These are phyloP conservation scores for Trametes versicolor DNA, from an alignment of 1,284 basidiomycete genomes.

Conservation along the genomic window DNA sequence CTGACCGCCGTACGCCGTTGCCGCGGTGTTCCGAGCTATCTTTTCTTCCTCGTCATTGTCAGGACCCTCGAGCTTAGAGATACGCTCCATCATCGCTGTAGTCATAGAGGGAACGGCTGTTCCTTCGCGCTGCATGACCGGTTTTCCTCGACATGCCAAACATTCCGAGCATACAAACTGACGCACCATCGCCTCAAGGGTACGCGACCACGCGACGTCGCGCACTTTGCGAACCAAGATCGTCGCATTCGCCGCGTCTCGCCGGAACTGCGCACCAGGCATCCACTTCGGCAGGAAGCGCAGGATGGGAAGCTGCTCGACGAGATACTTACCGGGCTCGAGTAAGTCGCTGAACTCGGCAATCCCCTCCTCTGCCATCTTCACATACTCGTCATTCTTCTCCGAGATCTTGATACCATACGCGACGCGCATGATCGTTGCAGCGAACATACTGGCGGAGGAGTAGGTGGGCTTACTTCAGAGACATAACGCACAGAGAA, in stretches of 20 bases:
- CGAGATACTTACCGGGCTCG: slow-evolving; percentile 23
- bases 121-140: slow-evolving; percentile 2
- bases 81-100: slow-evolving; percentile 8
- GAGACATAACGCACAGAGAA: background rate
- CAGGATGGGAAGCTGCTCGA: slow-evolving; percentile 21
- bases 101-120: slow-evolving; percentile 12
- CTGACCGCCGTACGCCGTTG: slow-evolving; percentile 6
- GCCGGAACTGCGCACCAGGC: slow-evolving; percentile 22
- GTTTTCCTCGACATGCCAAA: background rate
- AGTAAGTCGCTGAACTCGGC: slow-evolving; percentile 16
- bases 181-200: slow-evolving; percentile 7
- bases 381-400: slow-evolving; percentile 12
- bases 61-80: background rate
- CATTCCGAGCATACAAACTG: background rate
- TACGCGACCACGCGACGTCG: slow-evolving; percentile 17
- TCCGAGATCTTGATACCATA: slow-evolving; percentile 25
- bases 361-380: slow-evolving; percentile 14
- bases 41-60: slow-evolving; percentile 16
- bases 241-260: slow-evolving; percentile 13
- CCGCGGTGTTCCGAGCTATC: slow-evolving; percentile 6
- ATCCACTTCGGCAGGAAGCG: slow-evolving; percentile 17
- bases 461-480: background rate
- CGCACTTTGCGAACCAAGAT: slow-evolving; percentile 1
- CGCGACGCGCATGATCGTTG: slow-evolving; percentile 19
- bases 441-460: slow-evolving; percentile 16